A percentile compares a stretch with the other conserved stretches of the same genome.
Conservation (phyloP, 2,329 filamentous ascomycete genomes). For the Cryphonectria radicalis region DNA sequence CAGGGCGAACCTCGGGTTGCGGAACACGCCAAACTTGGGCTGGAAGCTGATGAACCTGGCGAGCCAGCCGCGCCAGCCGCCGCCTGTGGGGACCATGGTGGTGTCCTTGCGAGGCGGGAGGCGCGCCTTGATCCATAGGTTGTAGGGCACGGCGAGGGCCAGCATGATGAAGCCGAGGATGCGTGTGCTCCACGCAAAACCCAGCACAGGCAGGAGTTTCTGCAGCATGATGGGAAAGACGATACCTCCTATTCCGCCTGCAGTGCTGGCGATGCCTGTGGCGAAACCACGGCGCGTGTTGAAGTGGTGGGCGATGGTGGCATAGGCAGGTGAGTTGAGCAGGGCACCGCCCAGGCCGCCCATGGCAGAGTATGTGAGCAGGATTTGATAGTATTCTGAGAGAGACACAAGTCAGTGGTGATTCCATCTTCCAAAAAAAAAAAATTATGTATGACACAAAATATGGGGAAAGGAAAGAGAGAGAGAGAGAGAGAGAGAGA, state of each 20-base stretch:
- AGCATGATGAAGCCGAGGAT: conserved; percentile 56
- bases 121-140: conserved; percentile 55
- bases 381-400: conserved; percentile 75
- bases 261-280: conserved; percentile 79
- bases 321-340: conserved; percentile 77
- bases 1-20: conserved; percentile 61
- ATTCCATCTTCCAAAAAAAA: no score
- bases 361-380: conserved; percentile 75
- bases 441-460: no score
- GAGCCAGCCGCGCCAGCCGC: neutral
- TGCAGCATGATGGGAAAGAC: conserved; percentile 59
- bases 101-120: conserved; percentile 49
- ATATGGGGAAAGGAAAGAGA: neutral
- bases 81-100: conserved; percentile 33
- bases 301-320: conserved; percentile 80
- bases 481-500: conserved; percentile 1
- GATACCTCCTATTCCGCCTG: conserved; percentile 72
- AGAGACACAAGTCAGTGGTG: neutral
- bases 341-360: conserved; percentile 74
- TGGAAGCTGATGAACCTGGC: conserved; percentile 38
- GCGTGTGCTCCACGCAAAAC: conserved; percentile 55
- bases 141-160: conserved; percentile 50
- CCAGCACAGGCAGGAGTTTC: conserved; percentile 49
- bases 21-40: conserved; percentile 67
- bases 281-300: conserved; percentile 72